These are phyloP conservation scores for Mycoemilia scoparia DNA, from an alignment of 192 early-diverging fungal species.

Conservation along the genomic window DNA sequence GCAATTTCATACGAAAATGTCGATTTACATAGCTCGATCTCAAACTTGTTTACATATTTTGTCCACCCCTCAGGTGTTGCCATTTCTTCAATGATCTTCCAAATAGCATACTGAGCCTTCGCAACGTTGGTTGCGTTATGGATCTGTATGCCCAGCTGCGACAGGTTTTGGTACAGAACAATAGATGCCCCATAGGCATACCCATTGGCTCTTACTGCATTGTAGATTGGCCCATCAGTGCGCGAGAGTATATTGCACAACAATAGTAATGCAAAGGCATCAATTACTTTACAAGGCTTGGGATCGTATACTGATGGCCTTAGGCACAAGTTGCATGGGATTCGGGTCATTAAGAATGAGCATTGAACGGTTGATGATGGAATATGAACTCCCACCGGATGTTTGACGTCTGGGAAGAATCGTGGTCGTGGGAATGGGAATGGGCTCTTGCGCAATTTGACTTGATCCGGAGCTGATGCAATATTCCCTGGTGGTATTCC, in stretches of 20 bases:
- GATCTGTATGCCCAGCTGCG: slow-evolving; percentile 37
- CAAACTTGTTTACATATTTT: slow-evolving; percentile 16
- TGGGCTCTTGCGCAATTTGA: background rate
- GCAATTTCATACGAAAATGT: slow-evolving; percentile 5
- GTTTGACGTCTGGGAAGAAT: slow-evolving; percentile 15
- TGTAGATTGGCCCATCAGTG: slow-evolving; percentile 59
- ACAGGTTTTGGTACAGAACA: slow-evolving; percentile 13
- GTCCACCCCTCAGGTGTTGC: slow-evolving; percentile 9
- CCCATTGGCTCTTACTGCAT: slow-evolving; percentile 50
- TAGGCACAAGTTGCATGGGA: slow-evolving; percentile 19
- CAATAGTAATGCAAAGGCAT: slow-evolving; percentile 11
- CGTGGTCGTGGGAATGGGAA: slow-evolving; percentile 26
- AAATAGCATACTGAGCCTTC: slow-evolving; percentile 11
- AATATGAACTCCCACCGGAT: slow-evolving; percentile 25
- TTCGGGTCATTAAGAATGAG: slow-evolving; percentile 17
- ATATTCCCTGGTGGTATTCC: background rate
- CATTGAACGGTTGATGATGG: slow-evolving; percentile 28
- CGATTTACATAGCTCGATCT: slow-evolving; percentile 19
- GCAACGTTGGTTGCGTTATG: slow-evolving; percentile 10
- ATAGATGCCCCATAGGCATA: slow-evolving; percentile 58
- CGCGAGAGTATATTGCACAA: slow-evolving; percentile 51
- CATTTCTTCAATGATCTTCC: slow-evolving; percentile 8
- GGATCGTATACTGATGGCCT: slow-evolving; percentile 1
- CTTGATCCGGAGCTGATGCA: background rate
- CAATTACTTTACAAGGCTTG: slow-evolving; percentile 1